Evolutionary conservation across 306 rosid genomes (phyloP).

Genomic region (Cucumis cinereus): DNA sequence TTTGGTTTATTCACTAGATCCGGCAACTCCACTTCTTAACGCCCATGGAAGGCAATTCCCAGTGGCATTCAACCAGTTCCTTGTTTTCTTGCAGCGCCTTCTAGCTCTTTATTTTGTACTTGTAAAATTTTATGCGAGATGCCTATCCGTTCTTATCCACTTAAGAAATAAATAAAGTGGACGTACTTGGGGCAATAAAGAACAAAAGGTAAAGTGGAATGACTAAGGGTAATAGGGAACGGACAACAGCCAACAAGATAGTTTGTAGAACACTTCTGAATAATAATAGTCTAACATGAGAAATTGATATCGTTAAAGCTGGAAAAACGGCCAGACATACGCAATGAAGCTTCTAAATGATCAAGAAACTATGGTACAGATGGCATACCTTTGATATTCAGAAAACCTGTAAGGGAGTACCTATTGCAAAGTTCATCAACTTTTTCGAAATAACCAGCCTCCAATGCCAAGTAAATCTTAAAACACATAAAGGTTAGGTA

Average conservation of each 20-base stretch:
- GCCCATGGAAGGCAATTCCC: not conserved
- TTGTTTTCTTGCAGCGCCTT: not conserved
- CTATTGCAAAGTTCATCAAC: constrained; percentile 76
- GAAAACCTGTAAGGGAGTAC: constrained; percentile 58
- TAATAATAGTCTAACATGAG: not conserved
- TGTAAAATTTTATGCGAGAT: not conserved
- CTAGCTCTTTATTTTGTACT: not conserved
- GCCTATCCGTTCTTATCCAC: not conserved
- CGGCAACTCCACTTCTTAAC: not conserved
- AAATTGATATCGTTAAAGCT: not conserved
- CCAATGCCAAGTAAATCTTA: constrained; percentile 95
- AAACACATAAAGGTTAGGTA: constrained; percentile 4
- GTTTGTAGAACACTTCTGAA: not conserved
- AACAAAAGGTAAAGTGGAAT: not conserved
- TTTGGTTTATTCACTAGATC: not conserved
- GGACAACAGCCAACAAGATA: not conserved
- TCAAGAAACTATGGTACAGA: not conserved
- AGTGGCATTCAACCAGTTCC: not conserved
- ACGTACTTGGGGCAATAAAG: not conserved
- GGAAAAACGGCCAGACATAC: not conserved
- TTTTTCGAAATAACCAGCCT: constrained; percentile 89
- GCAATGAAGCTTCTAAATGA: not conserved
- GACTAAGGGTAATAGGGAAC: not conserved
- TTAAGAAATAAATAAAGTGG: not conserved
- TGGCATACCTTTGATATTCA: constrained; percentile 42